These are phyloP conservation scores for Odontarrhena argentea DNA, from an alignment of 345 rosid genomes.

Conservation along the genomic window DNA sequence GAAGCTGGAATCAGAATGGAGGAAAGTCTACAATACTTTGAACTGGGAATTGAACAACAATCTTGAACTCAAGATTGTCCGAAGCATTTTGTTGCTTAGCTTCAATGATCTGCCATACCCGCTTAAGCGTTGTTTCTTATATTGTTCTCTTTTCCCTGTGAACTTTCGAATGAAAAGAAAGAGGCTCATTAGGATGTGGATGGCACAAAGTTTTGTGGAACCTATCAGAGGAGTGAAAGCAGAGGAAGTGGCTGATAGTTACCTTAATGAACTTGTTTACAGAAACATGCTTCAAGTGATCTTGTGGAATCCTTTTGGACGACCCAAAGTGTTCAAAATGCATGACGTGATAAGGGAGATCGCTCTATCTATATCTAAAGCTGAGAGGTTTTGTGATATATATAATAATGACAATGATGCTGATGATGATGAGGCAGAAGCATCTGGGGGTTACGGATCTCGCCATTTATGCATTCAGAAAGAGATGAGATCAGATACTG, in stretches of 20 bases:
- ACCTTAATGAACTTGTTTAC: slow-evolving; percentile 43
- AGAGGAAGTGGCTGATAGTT: slow-evolving; percentile 44
- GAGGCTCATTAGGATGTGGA: slow-evolving; percentile 41
- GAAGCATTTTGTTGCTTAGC: slow-evolving; percentile 43
- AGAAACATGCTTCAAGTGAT: slow-evolving; percentile 49
- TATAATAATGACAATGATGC: slow-evolving; percentile 11
- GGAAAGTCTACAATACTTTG: slow-evolving; percentile 36
- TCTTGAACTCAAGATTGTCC: slow-evolving; percentile 35
- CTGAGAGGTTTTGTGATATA: slow-evolving; percentile 38
- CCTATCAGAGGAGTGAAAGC: slow-evolving; percentile 28
- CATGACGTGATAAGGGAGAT: slow-evolving; percentile 50
- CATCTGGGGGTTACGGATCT: neutral
- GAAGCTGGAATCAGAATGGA: slow-evolving; percentile 41
- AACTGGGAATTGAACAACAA: slow-evolving; percentile 41
- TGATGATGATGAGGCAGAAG: slow-evolving; percentile 18
- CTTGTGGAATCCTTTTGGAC: slow-evolving; percentile 36
- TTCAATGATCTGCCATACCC: slow-evolving; percentile 40
- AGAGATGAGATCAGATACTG: slow-evolving; percentile 12
- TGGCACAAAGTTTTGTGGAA: slow-evolving; percentile 45
- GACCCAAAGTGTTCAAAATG: slow-evolving; percentile 43
- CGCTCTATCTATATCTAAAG: slow-evolving; percentile 41
- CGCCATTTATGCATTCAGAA: slow-evolving; percentile 43
- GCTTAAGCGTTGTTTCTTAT: slow-evolving; percentile 43
- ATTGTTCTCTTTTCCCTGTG: slow-evolving; percentile 43
- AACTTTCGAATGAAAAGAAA: slow-evolving; percentile 36